phyloP scores from a whole-genome alignment of 2,329 filamentous ascomycete genomes.

The Xylaria sp. region DNA sequence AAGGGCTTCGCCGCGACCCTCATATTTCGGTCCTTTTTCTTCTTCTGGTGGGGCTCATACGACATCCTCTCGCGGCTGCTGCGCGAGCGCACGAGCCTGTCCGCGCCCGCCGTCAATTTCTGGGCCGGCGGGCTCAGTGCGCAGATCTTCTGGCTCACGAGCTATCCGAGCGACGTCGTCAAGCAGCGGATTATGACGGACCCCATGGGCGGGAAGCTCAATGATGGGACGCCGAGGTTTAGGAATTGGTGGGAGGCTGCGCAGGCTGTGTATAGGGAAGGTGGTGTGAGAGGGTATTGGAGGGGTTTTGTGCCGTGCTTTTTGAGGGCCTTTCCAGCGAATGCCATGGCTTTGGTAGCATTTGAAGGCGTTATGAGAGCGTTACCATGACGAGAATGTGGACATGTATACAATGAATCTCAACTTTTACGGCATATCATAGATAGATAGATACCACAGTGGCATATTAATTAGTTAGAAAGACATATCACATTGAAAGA shows the following conservation, averaged over 20 bases:
- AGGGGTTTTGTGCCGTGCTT: conserved; percentile 95
- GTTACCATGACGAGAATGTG: conserved; percentile 55
- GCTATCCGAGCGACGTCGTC: conserved; percentile 91
- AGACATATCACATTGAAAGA: conserved; percentile 26
- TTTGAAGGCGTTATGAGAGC: conserved; percentile 91
- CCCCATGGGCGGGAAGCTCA: conserved; percentile 76
- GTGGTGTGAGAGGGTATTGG: conserved; percentile 85
- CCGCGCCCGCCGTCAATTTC: conserved; percentile 88
- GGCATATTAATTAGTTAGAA: background rate
- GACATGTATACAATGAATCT: conserved; percentile 20
- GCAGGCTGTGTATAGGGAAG: conserved; percentile 77
- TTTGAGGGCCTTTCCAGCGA: conserved; percentile 91
- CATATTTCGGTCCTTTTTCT: conserved; percentile 92
- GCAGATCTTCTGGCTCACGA: conserved; percentile 93
- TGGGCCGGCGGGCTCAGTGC: conserved; percentile 95
- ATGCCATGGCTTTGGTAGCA: conserved; percentile 90
- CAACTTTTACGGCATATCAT: background rate
- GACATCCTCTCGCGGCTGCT: conserved; percentile 81
- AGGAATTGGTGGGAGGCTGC: conserved; percentile 84
- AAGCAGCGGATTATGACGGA: conserved; percentile 99
- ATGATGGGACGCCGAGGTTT: conserved; percentile 76
- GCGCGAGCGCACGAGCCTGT: conserved; percentile 73
- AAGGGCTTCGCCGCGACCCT: conserved; percentile 87
- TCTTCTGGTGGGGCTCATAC: conserved; percentile 98
- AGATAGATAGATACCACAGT: conserved; percentile 12